Evolutionary conservation across 1,139 yeast species (phyloP), one percentile per base, ranked within the genome.

Genomic region (Nematodospora anomalae): DNA sequence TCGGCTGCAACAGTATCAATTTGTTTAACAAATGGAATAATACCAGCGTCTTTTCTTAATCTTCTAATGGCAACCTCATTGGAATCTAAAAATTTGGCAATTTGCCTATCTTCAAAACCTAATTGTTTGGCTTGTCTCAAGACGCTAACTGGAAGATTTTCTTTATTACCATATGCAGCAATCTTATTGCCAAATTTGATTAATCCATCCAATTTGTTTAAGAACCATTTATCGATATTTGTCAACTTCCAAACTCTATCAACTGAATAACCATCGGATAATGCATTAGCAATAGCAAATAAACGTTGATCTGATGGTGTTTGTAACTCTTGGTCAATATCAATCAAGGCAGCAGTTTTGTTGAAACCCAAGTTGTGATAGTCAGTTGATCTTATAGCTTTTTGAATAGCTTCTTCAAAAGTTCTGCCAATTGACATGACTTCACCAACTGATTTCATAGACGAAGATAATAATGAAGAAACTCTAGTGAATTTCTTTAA

Each of bases 391-490:
- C 98, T 83, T 52, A 92, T 83, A 38, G 98, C 98, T 74, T 92
- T 92, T 69, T 92, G 98, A 76, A 92, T 83, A 11, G 97, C 86
- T 67, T 92, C 98, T 69, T 92, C 98, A 59, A 90, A 92, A 52
- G 81, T 92, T 69, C 98, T 83, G 56, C 98, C 98, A 59, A 92
- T 92, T 38, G 97, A 95, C 98, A 92, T 92, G 43, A 92, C 98
- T 67, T 92, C 98, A 64, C 98, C 98, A 41, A 92, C 98, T 32
- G 97, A 90, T 67, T 92, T 92, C 98, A 92, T 92, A 34, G 97
- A 82, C 20, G 96, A 87, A 12, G 39, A 35, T 29, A 42, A 38
- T 24, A 38, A 38, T 7, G 43, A 30, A 20, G 38, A 35, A 26
- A 40, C 46, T 28, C 40, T 39, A 16, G 40, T 38, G 74, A 92